Conservation (phyloP, 1,284 basidiomycete species). For the Rhizopogon parksii region DNA sequence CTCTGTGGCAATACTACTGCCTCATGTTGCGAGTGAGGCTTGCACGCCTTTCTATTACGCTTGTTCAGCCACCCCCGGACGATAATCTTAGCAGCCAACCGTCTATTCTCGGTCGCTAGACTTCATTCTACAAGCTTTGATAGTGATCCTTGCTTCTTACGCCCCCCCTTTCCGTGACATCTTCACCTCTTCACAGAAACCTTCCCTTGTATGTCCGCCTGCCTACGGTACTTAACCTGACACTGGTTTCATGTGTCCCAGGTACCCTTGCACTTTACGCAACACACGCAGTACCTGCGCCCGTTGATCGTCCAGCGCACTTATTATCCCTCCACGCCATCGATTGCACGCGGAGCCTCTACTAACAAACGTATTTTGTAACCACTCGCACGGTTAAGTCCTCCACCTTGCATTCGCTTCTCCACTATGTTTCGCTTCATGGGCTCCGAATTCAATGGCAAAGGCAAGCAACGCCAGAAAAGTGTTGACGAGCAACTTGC, state of each 20-base stretch:
- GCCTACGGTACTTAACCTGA: constrained; percentile 17
- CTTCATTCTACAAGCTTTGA: not conserved
- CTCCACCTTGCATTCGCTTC: constrained; percentile 4
- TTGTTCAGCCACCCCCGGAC: not conserved
- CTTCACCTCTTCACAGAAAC: constrained; percentile 1
- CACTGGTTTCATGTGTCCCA: constrained; percentile 11
- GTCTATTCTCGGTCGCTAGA: not conserved
- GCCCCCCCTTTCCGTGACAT: constrained; percentile 1
- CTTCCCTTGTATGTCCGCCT: not conserved
- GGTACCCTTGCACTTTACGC: constrained; percentile 2
- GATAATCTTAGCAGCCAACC: not conserved
- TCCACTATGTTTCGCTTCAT: constrained; percentile 26
- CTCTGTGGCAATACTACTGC: not conserved
- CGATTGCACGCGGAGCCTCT: not conserved
- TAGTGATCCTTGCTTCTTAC: constrained; percentile 2
- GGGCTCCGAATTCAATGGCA: constrained; percentile 21
- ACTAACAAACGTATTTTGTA: not conserved
- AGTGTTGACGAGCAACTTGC: constrained; percentile 16
- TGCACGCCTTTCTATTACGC: not conserved
- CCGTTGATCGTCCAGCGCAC: not conserved
- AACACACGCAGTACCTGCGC: not conserved
- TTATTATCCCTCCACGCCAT: not conserved
- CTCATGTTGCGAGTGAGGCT: not conserved
- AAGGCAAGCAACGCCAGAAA: constrained; percentile 21
- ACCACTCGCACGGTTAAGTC: not conserved